Evolutionary conservation across 352 stramenopile species (phyloP), one percentile per base, ranked within the genome.

Genomic region (Thraustochytrium striatum): DNA sequence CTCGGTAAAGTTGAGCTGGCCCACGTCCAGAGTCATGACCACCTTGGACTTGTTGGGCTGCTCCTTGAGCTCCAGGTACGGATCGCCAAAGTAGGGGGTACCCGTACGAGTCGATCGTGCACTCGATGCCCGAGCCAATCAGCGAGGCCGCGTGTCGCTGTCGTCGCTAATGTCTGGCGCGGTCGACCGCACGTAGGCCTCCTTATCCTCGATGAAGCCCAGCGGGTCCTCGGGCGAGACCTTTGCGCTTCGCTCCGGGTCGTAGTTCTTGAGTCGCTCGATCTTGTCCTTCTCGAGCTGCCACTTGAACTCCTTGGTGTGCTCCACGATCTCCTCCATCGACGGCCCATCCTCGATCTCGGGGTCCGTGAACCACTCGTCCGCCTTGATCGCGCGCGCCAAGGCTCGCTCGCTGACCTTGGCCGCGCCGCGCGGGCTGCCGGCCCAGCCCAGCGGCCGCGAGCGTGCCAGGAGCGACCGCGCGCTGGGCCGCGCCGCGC

Each of bases 31-130:
- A 11, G 62, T 62, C 8, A 61, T 36, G 13, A 13, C 8, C 1
- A 73, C 47, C 62, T 73, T 73, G n/a, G n/a, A n/a, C 33, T 73
- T 13, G 41, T 62, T 39, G 39, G 62, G 62, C 32, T 73, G 62
- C 11, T 38, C 9, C 47, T 61, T 57, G 62, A n/a, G 13, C 41
- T 73, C 28, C 32, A 62, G 32, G 21, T 36, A 62, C 38, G 36
- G 41, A 44, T 55, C 47, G 47, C 39, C 41, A 19, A 43, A 7
- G 47, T 73, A 73, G 58, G 58, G 58, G 13, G n/a, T n/a, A n/a
- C n/a, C n/a, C n/a, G n/a, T n/a, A n/a, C n/a, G n/a, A n/a, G n/a
- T n/a, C n/a, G n/a, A n/a, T n/a, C n/a, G n/a, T n/a, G n/a, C n/a
- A n/a, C n/a, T n/a, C n/a, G n/a, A n/a, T n/a, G n/a, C n/a, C n/a